phyloP scores from a whole-genome alignment of 371 early-diverging fungal species.

The Saksenaea oblongispora region DNA sequence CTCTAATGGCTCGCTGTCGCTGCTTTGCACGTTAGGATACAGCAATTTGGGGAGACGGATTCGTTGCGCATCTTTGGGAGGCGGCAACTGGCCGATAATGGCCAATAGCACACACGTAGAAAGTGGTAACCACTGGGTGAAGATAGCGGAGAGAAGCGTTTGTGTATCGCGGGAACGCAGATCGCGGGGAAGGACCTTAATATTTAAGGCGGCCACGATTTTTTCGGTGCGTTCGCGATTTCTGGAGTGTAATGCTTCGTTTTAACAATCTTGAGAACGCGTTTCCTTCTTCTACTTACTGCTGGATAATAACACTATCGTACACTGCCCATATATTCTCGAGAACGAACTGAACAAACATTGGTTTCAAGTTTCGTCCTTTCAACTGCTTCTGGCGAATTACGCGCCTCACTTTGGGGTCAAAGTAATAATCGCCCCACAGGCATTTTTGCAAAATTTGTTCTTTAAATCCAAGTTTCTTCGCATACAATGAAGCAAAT shows the following conservation, averaged over 20 bases:
- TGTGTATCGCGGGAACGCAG: constrained; percentile 84
- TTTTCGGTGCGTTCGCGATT: constrained; percentile 89
- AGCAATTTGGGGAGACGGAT: constrained; percentile 80
- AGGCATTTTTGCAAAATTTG: constrained; percentile 69
- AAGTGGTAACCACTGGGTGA: constrained; percentile 84
- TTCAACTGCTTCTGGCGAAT: constrained; percentile 83
- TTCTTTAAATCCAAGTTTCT: constrained; percentile 89
- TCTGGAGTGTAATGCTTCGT: constrained; percentile 27
- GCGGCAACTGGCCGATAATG: constrained; percentile 88
- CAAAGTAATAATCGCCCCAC: constrained; percentile 98
- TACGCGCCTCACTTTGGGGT: constrained; percentile 91
- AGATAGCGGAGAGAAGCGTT: constrained; percentile 73
- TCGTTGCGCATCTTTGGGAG: constrained; percentile 83
- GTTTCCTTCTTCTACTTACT: constrained; percentile 41
- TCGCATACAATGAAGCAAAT: constrained; percentile 90
- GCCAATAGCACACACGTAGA: constrained; percentile 76
- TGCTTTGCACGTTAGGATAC: constrained; percentile 55
- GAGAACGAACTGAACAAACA: constrained; percentile 95
- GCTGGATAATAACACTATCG: constrained; percentile 75
- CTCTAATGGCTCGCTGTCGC: constrained; percentile 36
- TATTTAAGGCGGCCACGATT: constrained; percentile 81
- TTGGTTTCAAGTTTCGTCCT: constrained; percentile 82
- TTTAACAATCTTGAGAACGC: background rate
- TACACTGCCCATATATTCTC: constrained; percentile 97
- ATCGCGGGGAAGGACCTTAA: constrained; percentile 90